Evolutionary conservation across 768 basidiomycete genomes (phyloP).

Genomic region (Suillus plorans): DNA sequence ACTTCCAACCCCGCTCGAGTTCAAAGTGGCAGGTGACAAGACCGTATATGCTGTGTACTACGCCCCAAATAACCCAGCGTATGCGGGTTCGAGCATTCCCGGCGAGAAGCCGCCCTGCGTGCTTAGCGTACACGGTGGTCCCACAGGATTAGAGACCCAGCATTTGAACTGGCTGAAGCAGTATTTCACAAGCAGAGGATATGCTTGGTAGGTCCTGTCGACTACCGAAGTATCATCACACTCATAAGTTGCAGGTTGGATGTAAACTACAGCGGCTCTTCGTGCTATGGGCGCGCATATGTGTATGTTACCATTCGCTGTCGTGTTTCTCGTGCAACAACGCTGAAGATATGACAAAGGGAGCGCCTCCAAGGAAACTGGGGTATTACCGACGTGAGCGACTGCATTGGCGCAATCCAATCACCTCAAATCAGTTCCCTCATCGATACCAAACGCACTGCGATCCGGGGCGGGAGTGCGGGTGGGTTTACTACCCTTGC

Average conservation of each 20-base stretch:
- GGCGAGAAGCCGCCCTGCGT: constrained; percentile 68
- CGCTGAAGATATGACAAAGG: constrained; percentile 17
- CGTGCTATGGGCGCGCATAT: constrained; percentile 69
- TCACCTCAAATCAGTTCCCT: constrained; percentile 42
- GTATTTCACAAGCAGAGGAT: constrained; percentile 69
- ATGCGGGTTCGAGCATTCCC: constrained; percentile 39
- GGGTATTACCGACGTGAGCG: constrained; percentile 70
- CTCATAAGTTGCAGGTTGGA: constrained; percentile 53
- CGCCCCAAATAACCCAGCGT: constrained; percentile 60
- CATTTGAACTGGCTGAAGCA: constrained; percentile 53
- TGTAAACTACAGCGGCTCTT: constrained; percentile 76
- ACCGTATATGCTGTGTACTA: constrained; percentile 63
- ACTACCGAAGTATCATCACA: not conserved
- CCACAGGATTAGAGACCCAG: constrained; percentile 49
- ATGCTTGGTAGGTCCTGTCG: constrained; percentile 51
- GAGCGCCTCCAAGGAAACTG: constrained; percentile 61
- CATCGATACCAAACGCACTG: constrained; percentile 61
- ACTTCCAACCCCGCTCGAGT: constrained; percentile 5
- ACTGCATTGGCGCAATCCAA: constrained; percentile 53
- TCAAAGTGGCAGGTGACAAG: constrained; percentile 18
- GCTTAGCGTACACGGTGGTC: constrained; percentile 68
- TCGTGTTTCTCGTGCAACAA: not conserved
- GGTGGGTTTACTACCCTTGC: constrained; percentile 72
- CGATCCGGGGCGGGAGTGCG: constrained; percentile 71
- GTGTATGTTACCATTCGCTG: constrained; percentile 30